Evolutionary conservation across 108 stramenopile genomes (phyloP).

Genomic region (Licmophora abbreviata): DNA sequence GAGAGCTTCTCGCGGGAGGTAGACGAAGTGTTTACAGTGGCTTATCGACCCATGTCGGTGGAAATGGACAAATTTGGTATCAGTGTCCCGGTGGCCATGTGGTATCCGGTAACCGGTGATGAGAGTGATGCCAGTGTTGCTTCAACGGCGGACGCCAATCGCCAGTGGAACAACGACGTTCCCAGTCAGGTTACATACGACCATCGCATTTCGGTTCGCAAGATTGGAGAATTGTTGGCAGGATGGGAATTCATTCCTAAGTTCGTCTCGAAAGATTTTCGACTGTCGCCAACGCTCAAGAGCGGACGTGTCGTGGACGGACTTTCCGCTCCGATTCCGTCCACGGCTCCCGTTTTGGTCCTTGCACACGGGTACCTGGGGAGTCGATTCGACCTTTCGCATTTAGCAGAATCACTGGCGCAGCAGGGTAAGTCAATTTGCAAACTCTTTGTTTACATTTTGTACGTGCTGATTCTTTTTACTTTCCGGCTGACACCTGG

Average conservation of each 20-base stretch:
- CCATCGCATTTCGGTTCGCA: conserved; percentile 59
- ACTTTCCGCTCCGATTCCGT: conserved; percentile 18
- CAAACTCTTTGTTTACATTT: not conserved
- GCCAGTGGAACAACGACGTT: not conserved
- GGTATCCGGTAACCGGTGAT: conserved; percentile 25
- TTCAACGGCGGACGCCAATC: not conserved
- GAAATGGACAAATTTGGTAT: conserved; percentile 12
- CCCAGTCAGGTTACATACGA: conserved; percentile 18
- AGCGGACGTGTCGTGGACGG: conserved; percentile 10
- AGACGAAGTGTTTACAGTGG: no score
- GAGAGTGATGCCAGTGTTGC: not conserved
- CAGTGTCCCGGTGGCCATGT: conserved; percentile 42
- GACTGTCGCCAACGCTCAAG: conserved; percentile 16
- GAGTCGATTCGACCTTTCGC: conserved; percentile 62
- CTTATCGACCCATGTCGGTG: not conserved
- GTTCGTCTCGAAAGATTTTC: conserved; percentile 45
- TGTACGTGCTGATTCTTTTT: not conserved
- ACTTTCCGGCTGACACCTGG: not conserved
- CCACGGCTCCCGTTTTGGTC: conserved; percentile 41
- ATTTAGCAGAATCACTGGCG: conserved; percentile 63
- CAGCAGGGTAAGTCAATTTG: conserved; percentile 2
- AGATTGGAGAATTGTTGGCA: conserved; percentile 57
- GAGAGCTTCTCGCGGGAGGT: no score
- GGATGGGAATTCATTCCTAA: conserved; percentile 65
- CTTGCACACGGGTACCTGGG: conserved; percentile 60